Percentiles rank a stretch among this genome's conserved stretches.
Evolutionary conservation across 306 rosid species (phyloP).

Genomic region (Elaeagnus macrophylla): DNA sequence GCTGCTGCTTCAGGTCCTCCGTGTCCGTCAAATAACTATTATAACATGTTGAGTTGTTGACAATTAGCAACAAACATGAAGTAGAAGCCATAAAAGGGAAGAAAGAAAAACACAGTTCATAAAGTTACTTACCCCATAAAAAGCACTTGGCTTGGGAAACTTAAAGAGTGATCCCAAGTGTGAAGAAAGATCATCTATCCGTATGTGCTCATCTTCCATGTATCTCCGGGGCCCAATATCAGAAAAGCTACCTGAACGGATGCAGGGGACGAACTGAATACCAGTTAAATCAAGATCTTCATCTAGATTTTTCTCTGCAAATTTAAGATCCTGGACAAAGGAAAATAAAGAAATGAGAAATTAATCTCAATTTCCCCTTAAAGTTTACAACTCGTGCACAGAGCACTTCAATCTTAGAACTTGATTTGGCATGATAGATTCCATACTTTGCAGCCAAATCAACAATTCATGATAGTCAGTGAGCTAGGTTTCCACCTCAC

Average conservation of each 20-base stretch:
- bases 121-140: slow-evolving; percentile 66
- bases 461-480: too few species aligned
- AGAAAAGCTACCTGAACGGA: slow-evolving; percentile 93
- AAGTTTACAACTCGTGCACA: background rate
- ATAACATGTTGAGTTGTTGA: background rate
- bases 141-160: slow-evolving; percentile 85
- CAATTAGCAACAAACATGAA: slow-evolving; percentile 10
- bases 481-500: too few species aligned
- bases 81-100: slow-evolving; percentile 4
- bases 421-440: background rate
- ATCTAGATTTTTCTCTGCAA: slow-evolving; percentile 38
- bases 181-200: slow-evolving; percentile 70
- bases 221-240: slow-evolving; percentile 78
- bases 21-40: slow-evolving; percentile 93
- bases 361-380: background rate
- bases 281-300: slow-evolving; percentile 33
- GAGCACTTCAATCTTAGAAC: background rate
- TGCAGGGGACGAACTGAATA: slow-evolving; percentile 45
- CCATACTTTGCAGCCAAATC: too few species aligned
- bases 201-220: slow-evolving; percentile 98
- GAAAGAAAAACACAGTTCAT: slow-evolving; percentile 6
- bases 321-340: slow-evolving; percentile 37
- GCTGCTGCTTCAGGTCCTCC: slow-evolving; percentile 99
- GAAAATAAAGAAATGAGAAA: slow-evolving; percentile 14
- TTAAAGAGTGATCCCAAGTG: slow-evolving; percentile 54